Evolutionary conservation across 2,329 filamentous ascomycete genomes (phyloP).

Genomic region (Diaporthe capsici): DNA sequence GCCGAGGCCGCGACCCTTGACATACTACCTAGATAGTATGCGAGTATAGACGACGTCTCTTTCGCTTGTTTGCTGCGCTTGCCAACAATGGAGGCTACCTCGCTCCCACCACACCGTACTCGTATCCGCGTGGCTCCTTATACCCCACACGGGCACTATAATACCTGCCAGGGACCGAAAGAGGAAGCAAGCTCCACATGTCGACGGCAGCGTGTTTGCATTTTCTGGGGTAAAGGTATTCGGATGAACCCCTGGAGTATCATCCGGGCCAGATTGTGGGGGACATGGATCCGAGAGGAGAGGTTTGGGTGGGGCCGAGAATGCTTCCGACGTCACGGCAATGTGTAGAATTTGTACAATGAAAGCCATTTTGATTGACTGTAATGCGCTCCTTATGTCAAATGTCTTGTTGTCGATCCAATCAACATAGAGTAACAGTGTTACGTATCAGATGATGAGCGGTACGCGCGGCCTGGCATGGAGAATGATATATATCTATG

Average conservation of each 20-base stretch:
- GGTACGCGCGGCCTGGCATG: background rate
- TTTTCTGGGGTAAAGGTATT: background rate
- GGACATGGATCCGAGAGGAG: background rate
- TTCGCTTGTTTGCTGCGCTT: too few species aligned
- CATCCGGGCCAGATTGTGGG: background rate
- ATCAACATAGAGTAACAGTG: background rate
- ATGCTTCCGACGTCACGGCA: background rate
- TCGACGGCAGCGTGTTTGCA: background rate
- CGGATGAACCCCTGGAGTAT: background rate
- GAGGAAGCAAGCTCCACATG: background rate
- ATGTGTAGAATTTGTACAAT: background rate
- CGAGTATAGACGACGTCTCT: too few species aligned
- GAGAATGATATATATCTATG: background rate
- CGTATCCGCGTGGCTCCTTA: too few species aligned
- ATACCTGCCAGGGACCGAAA: too few species aligned
- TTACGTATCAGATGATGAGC: constrained; percentile 5
- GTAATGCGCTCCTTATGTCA: background rate
- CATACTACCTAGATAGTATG: too few species aligned
- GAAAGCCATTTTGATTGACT: background rate
- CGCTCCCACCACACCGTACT: too few species aligned
- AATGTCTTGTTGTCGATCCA: too few species aligned
- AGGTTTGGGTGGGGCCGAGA: background rate
- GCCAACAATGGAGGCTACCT: too few species aligned
- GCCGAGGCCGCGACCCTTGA: too few species aligned
- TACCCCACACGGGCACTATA: too few species aligned